Percentiles rank a stretch among this genome's conserved stretches.
Conservation (phyloP, 2,329 filamentous ascomycete species). For the Aspergillus tamarii region DNA sequence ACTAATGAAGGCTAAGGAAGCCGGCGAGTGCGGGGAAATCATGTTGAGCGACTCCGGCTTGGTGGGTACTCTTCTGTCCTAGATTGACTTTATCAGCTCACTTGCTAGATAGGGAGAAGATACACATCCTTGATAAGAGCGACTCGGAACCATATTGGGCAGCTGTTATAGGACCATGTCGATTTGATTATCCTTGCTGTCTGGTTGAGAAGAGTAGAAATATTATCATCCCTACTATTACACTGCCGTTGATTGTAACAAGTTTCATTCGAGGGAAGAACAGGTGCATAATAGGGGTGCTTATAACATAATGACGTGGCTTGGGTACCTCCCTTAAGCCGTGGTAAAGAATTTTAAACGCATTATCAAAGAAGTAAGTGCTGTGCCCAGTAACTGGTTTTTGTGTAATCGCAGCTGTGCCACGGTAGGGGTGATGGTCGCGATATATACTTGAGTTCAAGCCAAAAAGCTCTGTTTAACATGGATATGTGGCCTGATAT, state of each 20-base stretch:
- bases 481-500: not conserved
- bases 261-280: not conserved
- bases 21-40: not conserved
- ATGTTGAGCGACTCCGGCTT: not conserved
- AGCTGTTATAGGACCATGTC: not conserved
- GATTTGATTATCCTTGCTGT: not conserved
- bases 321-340: not conserved
- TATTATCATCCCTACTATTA: not conserved
- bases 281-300: not conserved
- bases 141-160: not conserved
- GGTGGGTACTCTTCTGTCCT: not conserved
- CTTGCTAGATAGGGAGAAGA: not conserved
- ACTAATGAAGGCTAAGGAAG: not conserved
- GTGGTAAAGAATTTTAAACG: not conserved
- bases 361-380: not conserved
- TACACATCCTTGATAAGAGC: not conserved
- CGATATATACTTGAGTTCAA: not conserved
- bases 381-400: not conserved
- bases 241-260: not conserved
- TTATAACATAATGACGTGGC: not conserved
- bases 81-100: slow-evolving; percentile 1
- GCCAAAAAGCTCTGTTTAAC: not conserved
- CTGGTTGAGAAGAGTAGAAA: not conserved
- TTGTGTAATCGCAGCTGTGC: not conserved
- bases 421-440: not conserved